These are phyloP conservation scores for Sclerotinia subarctica DNA, from an alignment of 2,329 filamentous ascomycete species.

Conservation along the genomic window DNA sequence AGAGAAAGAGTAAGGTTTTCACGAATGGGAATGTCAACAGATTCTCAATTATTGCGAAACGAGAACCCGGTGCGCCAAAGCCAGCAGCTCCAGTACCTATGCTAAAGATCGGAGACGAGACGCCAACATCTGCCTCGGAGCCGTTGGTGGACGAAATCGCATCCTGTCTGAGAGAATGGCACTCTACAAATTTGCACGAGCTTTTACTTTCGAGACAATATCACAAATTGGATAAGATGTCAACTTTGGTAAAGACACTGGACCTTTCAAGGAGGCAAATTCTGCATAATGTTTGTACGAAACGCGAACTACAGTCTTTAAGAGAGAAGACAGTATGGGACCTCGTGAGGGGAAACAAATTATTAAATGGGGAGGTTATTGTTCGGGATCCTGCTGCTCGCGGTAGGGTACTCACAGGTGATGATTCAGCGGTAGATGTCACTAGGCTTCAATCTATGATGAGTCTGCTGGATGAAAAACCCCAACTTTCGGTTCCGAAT, in stretches of 20 bases:
- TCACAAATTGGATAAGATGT: constrained; percentile 73
- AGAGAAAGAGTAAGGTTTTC: constrained; percentile 24
- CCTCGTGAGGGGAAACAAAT: constrained; percentile 87
- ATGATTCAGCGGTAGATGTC: constrained; percentile 89
- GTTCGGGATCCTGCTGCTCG: constrained; percentile 82
- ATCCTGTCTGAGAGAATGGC: constrained; percentile 95
- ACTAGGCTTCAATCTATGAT: constrained; percentile 92
- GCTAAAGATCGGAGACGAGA: constrained; percentile 97
- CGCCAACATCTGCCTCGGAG: constrained; percentile 81
- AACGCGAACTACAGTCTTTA: constrained; percentile 73
- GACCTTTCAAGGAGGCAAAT: constrained; percentile 86
- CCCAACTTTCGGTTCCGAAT: constrained; percentile 58
- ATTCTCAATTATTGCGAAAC: constrained; percentile 49
- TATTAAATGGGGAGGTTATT: constrained; percentile 90
- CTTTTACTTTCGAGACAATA: constrained; percentile 83
- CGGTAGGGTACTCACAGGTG: constrained; percentile 82
- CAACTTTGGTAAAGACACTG: constrained; percentile 74
- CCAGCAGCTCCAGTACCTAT: constrained; percentile 92
- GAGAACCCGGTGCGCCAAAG: constrained; percentile 67
- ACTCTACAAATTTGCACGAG: constrained; percentile 94
- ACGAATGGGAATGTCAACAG: constrained; percentile 30
- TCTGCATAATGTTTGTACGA: constrained; percentile 88
- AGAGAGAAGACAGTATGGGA: constrained; percentile 95
- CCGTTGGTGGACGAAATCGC: constrained; percentile 96
- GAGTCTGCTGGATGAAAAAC: constrained; percentile 86